phyloP scores from a whole-genome alignment of 2,329 filamentous ascomycete species.

The Xylaria digitata region DNA sequence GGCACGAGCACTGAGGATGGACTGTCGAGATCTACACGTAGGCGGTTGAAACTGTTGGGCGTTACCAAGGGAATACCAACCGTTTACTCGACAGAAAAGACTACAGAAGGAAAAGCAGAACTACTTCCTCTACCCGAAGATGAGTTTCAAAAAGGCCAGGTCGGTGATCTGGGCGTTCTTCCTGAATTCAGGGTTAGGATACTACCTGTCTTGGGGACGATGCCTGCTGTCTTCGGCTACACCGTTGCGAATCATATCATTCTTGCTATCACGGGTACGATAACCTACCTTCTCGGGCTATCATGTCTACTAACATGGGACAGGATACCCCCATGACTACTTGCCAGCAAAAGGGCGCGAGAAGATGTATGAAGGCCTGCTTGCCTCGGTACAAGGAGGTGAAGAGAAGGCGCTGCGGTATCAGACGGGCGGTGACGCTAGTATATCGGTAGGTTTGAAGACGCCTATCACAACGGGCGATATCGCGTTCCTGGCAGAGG shows the following conservation, averaged over 20 bases:
- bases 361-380: slow-evolving; percentile 90
- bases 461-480: slow-evolving; percentile 83
- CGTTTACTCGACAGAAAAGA: slow-evolving; percentile 91
- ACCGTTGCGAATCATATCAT: slow-evolving; percentile 94
- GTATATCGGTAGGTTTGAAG: slow-evolving; percentile 76
- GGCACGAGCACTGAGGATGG: slow-evolving; percentile 88
- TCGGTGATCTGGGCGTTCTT: slow-evolving; percentile 87
- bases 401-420: slow-evolving; percentile 79
- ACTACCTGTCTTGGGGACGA: slow-evolving; percentile 91
- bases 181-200: slow-evolving; percentile 96
- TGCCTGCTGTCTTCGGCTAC: slow-evolving; percentile 96
- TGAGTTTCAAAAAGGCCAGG: slow-evolving; percentile 85
- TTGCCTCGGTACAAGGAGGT: slow-evolving; percentile 77
- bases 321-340: slow-evolving; percentile 88
- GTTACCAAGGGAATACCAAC: slow-evolving; percentile 88
- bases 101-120: slow-evolving; percentile 89
- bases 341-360: slow-evolving; percentile 82
- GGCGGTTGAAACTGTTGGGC: slow-evolving; percentile 80
- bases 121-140: slow-evolving; percentile 88
- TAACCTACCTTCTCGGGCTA: neutral
- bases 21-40: slow-evolving; percentile 84
- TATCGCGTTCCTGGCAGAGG: slow-evolving; percentile 88
- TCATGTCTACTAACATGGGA: slow-evolving; percentile 36
- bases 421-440: slow-evolving; percentile 57
- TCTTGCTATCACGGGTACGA: slow-evolving; percentile 71